Base-by-base conservation (phyloP, 202 grass and related monocot genomes). In the Setaria viridis region DNA sequence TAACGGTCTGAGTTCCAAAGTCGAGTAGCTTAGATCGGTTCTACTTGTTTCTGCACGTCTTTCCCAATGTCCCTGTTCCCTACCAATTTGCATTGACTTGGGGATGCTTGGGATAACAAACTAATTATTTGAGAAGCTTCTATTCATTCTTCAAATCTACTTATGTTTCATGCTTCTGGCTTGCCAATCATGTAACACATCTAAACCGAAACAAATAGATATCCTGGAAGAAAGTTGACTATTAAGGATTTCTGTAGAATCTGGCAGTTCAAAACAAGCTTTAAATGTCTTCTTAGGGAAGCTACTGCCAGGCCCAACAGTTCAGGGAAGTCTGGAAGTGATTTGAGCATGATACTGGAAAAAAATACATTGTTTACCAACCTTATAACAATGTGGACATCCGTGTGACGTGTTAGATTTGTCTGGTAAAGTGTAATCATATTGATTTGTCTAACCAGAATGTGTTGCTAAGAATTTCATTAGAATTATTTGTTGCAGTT, bases 131-230 rank as follows among this genome's bases (percentile, higher is more conserved):
- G 32, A 49, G 30, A 77, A 70, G 14, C 35, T 84, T 2, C 19
- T 39, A 74, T 79, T 39, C 14, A 3, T 84, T 67, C 12, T n/a
- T 74, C 19, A 74, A 86, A 70, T 67, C 7, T 21, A 46, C 37
- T 54, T 32, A 48, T 73, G 37, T 19, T 78, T 39, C 67, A 45
- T 49, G 78, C 12, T 74, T 66, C 37, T 10, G 35, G 34, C 46
- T 74, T 70, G 29, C 33, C 7, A 35, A 84, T 47, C 37, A 73
- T 65, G 33, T 60, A 48, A 88, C 15, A 34, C 11, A 37, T 49
- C 3, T 25, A 50, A 72, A 67, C 81, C n/a, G 53, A 48, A 82
- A 72, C 16, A 64, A 79, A 37, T 79, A 47, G 74, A 66, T 84
- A 63, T 34, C 9, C 20, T 76, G 11, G 49, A 82, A 69, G 42